Percentiles rank a stretch among this genome's conserved stretches.
Evolutionary conservation across 257 asterid genomes (phyloP).

Genomic region (Plantago elongata): DNA sequence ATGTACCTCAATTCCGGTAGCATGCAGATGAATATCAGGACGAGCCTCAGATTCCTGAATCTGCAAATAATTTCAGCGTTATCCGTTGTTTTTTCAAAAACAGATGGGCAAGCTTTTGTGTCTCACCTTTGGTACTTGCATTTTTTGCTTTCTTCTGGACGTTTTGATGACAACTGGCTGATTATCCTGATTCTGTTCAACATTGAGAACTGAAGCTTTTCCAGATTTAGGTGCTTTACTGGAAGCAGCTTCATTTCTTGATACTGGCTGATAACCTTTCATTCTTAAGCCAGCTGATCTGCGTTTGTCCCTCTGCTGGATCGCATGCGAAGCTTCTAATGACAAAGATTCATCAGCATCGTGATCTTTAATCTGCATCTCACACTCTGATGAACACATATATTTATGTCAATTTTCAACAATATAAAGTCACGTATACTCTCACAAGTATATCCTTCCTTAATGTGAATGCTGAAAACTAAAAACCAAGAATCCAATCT

Average conservation of each 20-base stretch:
- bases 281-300: slow-evolving; percentile 42
- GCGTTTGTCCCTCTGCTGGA: slow-evolving; percentile 43
- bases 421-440: background rate
- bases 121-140: slow-evolving; percentile 47
- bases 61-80: slow-evolving; percentile 37
- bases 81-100: slow-evolving; percentile 20
- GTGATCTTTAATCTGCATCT: slow-evolving; percentile 34
- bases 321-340: slow-evolving; percentile 35
- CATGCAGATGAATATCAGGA: slow-evolving; percentile 33
- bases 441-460: background rate
- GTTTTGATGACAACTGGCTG: slow-evolving; percentile 32
- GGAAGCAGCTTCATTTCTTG: slow-evolving; percentile 50
- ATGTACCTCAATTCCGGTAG: slow-evolving; percentile 58
- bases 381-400: slow-evolving; percentile 30
- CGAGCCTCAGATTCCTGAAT: slow-evolving; percentile 45
- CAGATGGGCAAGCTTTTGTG: slow-evolving; percentile 14
- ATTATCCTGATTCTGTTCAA: slow-evolving; percentile 43
- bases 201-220: slow-evolving; percentile 37
- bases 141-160: slow-evolving; percentile 49
- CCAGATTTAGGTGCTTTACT: slow-evolving; percentile 47
- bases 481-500: slow-evolving; percentile 1
- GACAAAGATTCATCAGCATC: slow-evolving; percentile 53
- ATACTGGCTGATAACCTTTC: slow-evolving; percentile 38
- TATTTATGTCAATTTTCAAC: slow-evolving; percentile 14
- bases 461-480: slow-evolving; percentile 7